Evolutionary conservation across 106 monocot species (phyloP), one percentile per base, ranked within the genome.

Genomic region (Hemerocallis citrina): DNA sequence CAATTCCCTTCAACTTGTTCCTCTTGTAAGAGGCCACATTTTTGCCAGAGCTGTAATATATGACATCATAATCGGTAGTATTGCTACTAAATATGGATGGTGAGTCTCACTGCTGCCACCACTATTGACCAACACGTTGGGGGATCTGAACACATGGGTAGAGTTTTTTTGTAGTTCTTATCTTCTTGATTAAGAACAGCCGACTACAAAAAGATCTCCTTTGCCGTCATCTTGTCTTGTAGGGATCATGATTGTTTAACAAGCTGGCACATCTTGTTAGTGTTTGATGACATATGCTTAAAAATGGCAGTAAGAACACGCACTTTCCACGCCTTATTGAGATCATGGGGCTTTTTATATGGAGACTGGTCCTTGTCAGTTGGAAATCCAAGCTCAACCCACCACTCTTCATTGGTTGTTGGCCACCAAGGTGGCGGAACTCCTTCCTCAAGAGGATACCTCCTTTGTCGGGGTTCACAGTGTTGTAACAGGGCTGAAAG

Each of bases 371-470:
- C 74, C 33, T 61, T 66, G 4, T 74, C 72, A n/a, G 23, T 66
- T 1, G 65, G 51, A n/a, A 65, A 39, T 7, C 66, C 71, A 3
- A 70, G n/a, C 20, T 66, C 46, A 2, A 46, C 22, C 75, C 75
- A 76, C 75, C 75, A 76, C 33, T 76, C 69, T 24, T 76, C 75
- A 5, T 33, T 49, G 2, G 68, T 49, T 2, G 39, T 71, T 0
- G 77, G 77, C 77, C 77, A 77, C 77, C 77, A 77, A 14, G 77
- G 77, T 1, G 77, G 77, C 0, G 71, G 37, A 24, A 72, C 25
- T 7, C 72, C 72, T 54, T 72, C 72, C 71, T 77, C 77, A 60
- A 77, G 38, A 15, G 77, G 77, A 42, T 67, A 77, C 72, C 61
- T 71, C 67, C 72, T 60, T 62, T 77, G 77, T 22, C 72, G 77